Percentiles rank a stretch among this genome's conserved stretches.
Conservation (phyloP, 2,329 filamentous ascomycete genomes). For the Mycocentrospora acerina region DNA sequence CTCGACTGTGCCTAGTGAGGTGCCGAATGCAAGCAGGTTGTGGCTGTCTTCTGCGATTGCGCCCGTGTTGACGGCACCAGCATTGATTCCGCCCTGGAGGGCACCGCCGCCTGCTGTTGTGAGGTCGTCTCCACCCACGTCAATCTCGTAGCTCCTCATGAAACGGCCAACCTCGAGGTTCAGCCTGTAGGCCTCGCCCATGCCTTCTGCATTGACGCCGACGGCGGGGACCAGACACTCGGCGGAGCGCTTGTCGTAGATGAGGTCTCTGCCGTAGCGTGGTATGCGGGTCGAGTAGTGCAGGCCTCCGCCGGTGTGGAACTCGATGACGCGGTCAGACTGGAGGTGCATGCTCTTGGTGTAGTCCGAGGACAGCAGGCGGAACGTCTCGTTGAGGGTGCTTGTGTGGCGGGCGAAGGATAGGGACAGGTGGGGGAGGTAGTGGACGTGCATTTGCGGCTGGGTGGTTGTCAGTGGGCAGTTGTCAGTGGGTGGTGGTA, state of each 20-base stretch:
- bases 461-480: constrained; percentile 57
- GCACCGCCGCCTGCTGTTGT: constrained; percentile 66
- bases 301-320: constrained; percentile 85
- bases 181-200: constrained; percentile 88
- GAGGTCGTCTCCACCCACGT: constrained; percentile 82
- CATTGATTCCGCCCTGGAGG: constrained; percentile 81
- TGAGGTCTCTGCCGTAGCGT: constrained; percentile 84
- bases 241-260: constrained; percentile 78
- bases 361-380: constrained; percentile 86
- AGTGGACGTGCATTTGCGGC: constrained; percentile 92
- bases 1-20: constrained; percentile 91
- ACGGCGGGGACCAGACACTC: constrained; percentile 87
- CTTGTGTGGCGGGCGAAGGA: constrained; percentile 92
- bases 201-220: constrained; percentile 80
- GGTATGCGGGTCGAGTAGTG: constrained; percentile 90
- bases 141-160: constrained; percentile 90
- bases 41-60: constrained; percentile 87
- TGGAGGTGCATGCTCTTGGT: constrained; percentile 94
- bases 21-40: constrained; percentile 89
- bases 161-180: constrained; percentile 91
- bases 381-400: constrained; percentile 86
- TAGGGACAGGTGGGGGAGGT: constrained; percentile 88
- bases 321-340: constrained; percentile 85
- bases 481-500: neutral
- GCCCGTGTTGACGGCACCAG: constrained; percentile 83